Conservation (phyloP, 352 stramenopile species). For the Globisporangium iwayamae region DNA sequence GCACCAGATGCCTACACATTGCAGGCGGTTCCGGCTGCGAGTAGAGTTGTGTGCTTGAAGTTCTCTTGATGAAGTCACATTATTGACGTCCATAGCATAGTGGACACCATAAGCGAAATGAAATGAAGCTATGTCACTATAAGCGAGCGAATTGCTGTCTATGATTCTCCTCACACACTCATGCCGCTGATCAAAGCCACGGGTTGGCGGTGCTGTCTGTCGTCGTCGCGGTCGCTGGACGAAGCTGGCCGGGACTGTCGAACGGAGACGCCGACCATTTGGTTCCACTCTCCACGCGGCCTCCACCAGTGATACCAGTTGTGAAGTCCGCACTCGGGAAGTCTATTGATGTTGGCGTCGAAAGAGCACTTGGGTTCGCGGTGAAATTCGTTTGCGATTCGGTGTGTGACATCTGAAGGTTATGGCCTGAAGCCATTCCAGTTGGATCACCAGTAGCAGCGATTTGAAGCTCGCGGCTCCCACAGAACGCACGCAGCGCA, state of each 20-base stretch:
- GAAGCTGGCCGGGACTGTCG: constrained; percentile 2
- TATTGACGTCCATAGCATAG: too few relatives aligned
- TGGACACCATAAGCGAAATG: too few relatives aligned
- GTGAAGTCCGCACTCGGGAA: constrained; percentile 7
- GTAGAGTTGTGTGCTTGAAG: too few relatives aligned
- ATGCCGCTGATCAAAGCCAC: background rate
- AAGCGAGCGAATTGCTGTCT: too few relatives aligned
- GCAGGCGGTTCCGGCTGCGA: too few relatives aligned
- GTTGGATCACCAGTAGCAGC: background rate
- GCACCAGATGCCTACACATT: too few relatives aligned
- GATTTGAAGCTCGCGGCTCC: constrained; percentile 6
- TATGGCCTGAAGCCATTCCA: background rate
- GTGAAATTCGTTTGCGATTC: background rate
- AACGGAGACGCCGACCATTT: constrained; percentile 3
- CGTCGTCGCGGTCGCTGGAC: background rate
- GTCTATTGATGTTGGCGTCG: background rate
- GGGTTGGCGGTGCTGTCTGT: background rate
- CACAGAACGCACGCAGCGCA: constrained; percentile 35
- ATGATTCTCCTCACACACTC: too few relatives aligned
- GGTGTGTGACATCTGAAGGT: background rate
- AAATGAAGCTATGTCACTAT: too few relatives aligned
- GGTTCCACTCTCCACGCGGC: background rate
- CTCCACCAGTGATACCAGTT: background rate
- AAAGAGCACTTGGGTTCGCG: background rate
- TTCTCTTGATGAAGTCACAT: too few relatives aligned